phyloP scores from a whole-genome alignment of 1,284 basidiomycete species.

The Lentinus polychrous region DNA sequence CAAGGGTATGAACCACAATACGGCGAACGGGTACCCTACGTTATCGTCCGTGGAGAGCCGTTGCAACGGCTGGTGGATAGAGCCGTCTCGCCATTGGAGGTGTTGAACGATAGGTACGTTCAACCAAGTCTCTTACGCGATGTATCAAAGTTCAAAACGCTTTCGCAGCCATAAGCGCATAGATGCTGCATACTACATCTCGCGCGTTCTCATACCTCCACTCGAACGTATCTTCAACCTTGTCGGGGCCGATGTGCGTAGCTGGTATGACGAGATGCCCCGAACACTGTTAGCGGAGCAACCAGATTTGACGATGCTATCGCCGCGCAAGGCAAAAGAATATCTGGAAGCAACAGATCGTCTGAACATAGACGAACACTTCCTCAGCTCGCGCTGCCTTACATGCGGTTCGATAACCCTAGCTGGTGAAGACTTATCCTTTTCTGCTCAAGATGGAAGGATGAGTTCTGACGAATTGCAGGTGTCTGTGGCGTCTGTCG shows the following conservation, averaged over 20 bases:
- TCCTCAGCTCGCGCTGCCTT: conserved; percentile 65
- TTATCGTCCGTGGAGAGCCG: conserved; percentile 69
- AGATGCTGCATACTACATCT: conserved; percentile 90
- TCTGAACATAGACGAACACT: conserved; percentile 70
- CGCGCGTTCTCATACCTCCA: conserved; percentile 82
- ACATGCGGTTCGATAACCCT: conserved; percentile 54
- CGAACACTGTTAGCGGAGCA: conserved; percentile 37
- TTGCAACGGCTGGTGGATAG: conserved; percentile 74
- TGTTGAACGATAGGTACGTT: conserved; percentile 63
- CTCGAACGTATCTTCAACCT: conserved; percentile 89
- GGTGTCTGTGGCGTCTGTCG: conserved; percentile 67
- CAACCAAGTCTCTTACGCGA: background rate
- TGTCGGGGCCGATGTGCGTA: conserved; percentile 81
- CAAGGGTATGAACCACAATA: conserved; percentile 84
- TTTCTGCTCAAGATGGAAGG: background rate
- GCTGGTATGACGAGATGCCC: conserved; percentile 91
- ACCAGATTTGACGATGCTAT: conserved; percentile 26
- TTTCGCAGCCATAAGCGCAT: conserved; percentile 51
- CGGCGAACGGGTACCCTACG: conserved; percentile 89
- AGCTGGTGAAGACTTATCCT: conserved; percentile 37
- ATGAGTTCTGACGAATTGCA: conserved; percentile 21
- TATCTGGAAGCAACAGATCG: conserved; percentile 28
- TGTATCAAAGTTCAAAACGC: background rate
- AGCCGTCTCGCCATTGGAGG: conserved; percentile 74
- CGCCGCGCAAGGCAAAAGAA: conserved; percentile 41